A percentile compares a stretch with the other conserved stretches of the same genome.
phyloP scores from a whole-genome alignment of 208 protist species.

The Borovskyia barvae region DNA sequence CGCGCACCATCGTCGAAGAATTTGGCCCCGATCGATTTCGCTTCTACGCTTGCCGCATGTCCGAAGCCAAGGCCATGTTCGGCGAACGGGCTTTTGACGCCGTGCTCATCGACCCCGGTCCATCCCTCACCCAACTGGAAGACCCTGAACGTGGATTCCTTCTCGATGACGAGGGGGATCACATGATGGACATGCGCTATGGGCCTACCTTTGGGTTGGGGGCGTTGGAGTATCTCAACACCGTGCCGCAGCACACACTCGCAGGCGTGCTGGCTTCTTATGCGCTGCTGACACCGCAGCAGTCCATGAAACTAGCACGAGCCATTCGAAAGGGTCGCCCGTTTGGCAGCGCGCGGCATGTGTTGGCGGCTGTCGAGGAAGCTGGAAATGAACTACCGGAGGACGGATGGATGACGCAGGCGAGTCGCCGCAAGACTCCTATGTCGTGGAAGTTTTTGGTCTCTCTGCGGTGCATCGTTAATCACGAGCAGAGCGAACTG shows the following conservation, averaged over 20 bases:
- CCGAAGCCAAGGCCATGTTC: slow-evolving; percentile 78
- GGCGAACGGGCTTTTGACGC: slow-evolving; percentile 83
- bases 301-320: slow-evolving; percentile 82
- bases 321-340: slow-evolving; percentile 60
- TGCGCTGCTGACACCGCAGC: slow-evolving; percentile 59
- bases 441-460: slow-evolving; percentile 87
- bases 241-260: slow-evolving; percentile 64
- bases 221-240: slow-evolving; percentile 83
- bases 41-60: slow-evolving; percentile 76
- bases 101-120: slow-evolving; percentile 84
- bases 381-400: slow-evolving; percentile 66
- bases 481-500: slow-evolving; percentile 77
- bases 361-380: slow-evolving; percentile 55
- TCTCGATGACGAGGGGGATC: slow-evolving; percentile 62
- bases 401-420: slow-evolving; percentile 68
- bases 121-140: slow-evolving; percentile 74
- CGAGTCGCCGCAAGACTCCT: slow-evolving; percentile 58
- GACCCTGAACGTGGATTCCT: slow-evolving; percentile 78
- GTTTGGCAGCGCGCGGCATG: slow-evolving; percentile 38
- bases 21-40: slow-evolving; percentile 74
- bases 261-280: slow-evolving; percentile 49
- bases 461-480: slow-evolving; percentile 81
- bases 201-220: slow-evolving; percentile 33
- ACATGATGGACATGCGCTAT: slow-evolving; percentile 85
- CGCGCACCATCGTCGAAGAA: slow-evolving; percentile 51